Evolutionary conservation across 805 yeast species (phyloP).

Genomic region (Lipomyces chichibuensis): DNA sequence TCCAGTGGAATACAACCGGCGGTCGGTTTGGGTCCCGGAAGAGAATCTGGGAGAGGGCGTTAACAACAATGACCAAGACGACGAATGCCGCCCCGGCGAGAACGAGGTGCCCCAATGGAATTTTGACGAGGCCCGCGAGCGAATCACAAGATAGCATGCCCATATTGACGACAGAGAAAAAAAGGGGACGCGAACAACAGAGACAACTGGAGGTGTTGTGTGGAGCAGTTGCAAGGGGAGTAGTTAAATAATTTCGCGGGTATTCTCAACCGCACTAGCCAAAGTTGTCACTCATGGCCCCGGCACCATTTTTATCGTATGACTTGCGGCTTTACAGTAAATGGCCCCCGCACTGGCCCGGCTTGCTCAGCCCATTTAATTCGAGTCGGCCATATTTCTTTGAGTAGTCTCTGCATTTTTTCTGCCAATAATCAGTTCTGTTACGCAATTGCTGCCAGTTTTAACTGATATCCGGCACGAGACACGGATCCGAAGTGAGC

Average conservation of each 20-base stretch:
- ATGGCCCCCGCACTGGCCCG: no score
- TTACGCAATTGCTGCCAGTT: no score
- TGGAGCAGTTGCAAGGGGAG: background rate
- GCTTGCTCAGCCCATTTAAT: no score
- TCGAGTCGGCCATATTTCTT: no score
- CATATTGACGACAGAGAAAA: background rate
- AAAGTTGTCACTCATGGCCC: no score
- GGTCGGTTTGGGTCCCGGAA: slow-evolving; percentile 62
- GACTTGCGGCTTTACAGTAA: no score
- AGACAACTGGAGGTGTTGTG: background rate
- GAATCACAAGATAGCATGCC: background rate
- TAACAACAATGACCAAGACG: slow-evolving; percentile 38
- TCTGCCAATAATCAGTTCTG: no score
- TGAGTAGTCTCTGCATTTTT: no score
- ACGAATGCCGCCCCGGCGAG: slow-evolving; percentile 21
- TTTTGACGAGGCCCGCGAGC: background rate
- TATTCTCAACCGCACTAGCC: no score
- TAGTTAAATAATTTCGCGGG: background rate
- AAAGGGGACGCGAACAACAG: background rate
- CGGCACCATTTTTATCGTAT: no score
- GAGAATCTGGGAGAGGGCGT: slow-evolving; percentile 44
- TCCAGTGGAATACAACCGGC: slow-evolving; percentile 87
- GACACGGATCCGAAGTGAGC: background rate
- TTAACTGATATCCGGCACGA: background rate
- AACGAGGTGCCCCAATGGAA: slow-evolving; percentile 4